Base-by-base conservation (phyloP, 768 basidiomycete genomes). In the Floccularia luteovirens region DNA sequence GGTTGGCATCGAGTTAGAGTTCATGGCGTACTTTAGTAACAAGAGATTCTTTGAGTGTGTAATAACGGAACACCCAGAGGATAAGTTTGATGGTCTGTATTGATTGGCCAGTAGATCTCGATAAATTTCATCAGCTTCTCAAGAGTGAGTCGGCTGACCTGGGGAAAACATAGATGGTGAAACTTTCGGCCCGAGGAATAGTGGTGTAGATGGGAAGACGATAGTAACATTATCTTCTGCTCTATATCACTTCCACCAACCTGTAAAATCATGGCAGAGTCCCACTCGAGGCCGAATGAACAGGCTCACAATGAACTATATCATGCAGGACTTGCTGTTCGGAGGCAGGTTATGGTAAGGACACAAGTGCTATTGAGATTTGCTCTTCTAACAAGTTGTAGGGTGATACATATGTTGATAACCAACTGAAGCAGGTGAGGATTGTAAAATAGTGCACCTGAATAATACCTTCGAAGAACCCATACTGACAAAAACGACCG, bases 391-490 rank as follows among this genome's bases (percentile, higher is more conserved):
- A 4, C 24, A 39, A 25, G 12, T 19, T 42, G 16, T 38, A 70
- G 69, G 69, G 69, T 2, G 59, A 69, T 32, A 65, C 58, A 42
- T 69, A 65, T 45, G 69, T 71, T 19, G 53, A 67, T 27, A 60
- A 61, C 17, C 66, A 68, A 46, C 54, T 68, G 12, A 51, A 56
- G 42, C 57, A 60, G 53, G 66, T 61, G 33, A n/a, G 38, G 22
- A 6, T 16, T 20, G 27, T 11, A 3, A 24, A 27, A 5, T 30
- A 7, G 23, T 19, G 16, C 11, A 8, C 24, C 28, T 13, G 14
- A n/a, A 32, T 8, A 34, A 38, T 10, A 8, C n/a, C 2, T 19
- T 16, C 22, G 24, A 13, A 30, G 8, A 31, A 31, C 13, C 23
- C 19, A 6, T 17, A 13, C 4, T 17, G 5, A 21, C 3, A 4